Conservation (phyloP, 371 early-diverging fungal genomes). For the Massospora cicadina region DNA sequence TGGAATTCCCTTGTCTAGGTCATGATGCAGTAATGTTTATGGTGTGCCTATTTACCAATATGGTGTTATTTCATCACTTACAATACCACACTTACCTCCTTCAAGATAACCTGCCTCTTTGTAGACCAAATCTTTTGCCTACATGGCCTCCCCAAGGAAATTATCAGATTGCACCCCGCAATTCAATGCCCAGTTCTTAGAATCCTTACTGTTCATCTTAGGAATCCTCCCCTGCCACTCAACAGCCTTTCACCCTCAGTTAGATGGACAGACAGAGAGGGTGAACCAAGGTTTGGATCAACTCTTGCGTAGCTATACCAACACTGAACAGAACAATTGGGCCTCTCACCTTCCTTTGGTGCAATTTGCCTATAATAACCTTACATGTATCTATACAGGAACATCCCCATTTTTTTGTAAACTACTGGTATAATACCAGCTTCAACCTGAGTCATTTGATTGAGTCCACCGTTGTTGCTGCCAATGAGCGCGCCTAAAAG, state of each 20-base stretch:
- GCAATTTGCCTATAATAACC: background rate
- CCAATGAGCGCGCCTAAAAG: background rate
- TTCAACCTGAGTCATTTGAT: background rate
- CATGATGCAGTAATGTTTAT: background rate
- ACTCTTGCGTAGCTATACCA: background rate
- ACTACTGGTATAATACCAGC: background rate
- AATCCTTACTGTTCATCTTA: background rate
- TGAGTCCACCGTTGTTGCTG: background rate
- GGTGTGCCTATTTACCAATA: background rate
- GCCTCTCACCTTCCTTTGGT: background rate
- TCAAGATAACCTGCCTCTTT: background rate
- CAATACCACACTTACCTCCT: background rate
- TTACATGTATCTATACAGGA: background rate
- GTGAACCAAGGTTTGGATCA: background rate
- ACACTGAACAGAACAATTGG: background rate
- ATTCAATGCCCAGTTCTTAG: background rate
- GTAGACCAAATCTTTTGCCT: background rate
- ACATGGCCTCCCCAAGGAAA: background rate
- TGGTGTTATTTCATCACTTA: background rate
- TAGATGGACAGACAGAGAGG: background rate
- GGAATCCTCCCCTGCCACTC: background rate
- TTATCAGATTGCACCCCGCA: background rate
- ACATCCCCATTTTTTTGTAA: background rate
- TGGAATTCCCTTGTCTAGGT: background rate
- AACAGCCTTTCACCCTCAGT: background rate